Evolutionary conservation across 2,329 filamentous ascomycete species (phyloP).

Genomic region (Ophioceras dolichostomum): DNA sequence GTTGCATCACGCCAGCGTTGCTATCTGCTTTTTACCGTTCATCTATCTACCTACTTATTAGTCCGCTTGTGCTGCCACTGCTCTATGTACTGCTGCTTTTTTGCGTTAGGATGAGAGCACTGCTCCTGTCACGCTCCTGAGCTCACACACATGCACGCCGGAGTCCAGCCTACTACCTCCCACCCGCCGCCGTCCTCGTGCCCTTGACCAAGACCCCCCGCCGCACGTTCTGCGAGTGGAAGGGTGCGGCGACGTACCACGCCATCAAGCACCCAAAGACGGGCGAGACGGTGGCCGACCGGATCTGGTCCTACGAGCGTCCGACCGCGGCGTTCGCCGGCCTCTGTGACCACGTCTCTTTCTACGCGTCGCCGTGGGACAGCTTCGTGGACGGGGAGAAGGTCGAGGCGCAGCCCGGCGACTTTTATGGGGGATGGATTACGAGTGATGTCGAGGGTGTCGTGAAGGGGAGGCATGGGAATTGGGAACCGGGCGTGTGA

Average conservation of each 20-base stretch:
- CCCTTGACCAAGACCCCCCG: conserved; percentile 31
- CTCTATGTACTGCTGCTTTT: too few relatives aligned
- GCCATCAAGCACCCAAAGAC: conserved; percentile 26
- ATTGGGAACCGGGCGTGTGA: conserved; percentile 20
- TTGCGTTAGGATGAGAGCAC: too few relatives aligned
- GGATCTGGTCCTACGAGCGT: conserved; percentile 46
- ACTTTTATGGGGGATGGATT: conserved; percentile 55
- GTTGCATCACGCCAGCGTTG: too few relatives aligned
- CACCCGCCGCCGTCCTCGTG: conserved; percentile 33
- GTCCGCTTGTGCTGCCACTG: neutral
- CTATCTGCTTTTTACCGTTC: neutral
- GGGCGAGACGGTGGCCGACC: conserved; percentile 27
- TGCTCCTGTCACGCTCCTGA: too few relatives aligned
- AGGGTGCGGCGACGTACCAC: conserved; percentile 48
- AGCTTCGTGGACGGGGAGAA: conserved; percentile 50
- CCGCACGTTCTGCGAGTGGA: conserved; percentile 45
- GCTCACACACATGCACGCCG: too few relatives aligned
- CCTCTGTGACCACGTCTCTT: conserved; percentile 43
- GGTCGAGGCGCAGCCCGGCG: conserved; percentile 45
- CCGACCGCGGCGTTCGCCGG: conserved; percentile 37
- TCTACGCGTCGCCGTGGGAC: conserved; percentile 50
- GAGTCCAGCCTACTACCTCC: conserved; percentile 46
- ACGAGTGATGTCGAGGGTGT: conserved; percentile 46
- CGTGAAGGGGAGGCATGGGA: conserved; percentile 28
- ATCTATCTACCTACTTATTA: too few relatives aligned